A percentile compares a stretch with the other conserved stretches of the same genome.
These are phyloP conservation scores for Cryphonectria parasitica DNA, from an alignment of 2,329 filamentous ascomycete genomes.

Conservation along the genomic window DNA sequence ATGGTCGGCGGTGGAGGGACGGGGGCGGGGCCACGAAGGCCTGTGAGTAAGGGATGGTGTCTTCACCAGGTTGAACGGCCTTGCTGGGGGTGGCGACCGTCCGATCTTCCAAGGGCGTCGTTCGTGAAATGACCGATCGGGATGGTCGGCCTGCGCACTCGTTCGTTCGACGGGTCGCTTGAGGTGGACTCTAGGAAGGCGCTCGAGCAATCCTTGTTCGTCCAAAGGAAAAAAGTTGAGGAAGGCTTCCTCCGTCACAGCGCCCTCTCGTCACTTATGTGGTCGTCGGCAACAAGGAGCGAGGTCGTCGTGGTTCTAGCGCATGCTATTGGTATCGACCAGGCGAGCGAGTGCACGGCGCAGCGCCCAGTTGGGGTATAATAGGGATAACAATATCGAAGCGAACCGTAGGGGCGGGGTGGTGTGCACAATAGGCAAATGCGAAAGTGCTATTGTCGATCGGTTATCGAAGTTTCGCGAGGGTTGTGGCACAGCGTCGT, in stretches of 20 bases:
- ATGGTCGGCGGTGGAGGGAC: not conserved
- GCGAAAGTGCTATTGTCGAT: slow-evolving; percentile 1
- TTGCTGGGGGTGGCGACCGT: slow-evolving; percentile 7
- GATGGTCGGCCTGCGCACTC: not conserved
- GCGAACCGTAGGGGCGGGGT: not conserved
- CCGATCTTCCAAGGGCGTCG: slow-evolving; percentile 2
- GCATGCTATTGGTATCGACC: slow-evolving; percentile 12
- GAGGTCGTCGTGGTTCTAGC: slow-evolving; percentile 5
- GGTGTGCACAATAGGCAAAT: slow-evolving; percentile 2
- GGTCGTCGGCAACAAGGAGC: not conserved
- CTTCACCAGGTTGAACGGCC: slow-evolving; percentile 5
- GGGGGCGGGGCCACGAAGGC: not conserved
- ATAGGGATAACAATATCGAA: slow-evolving; percentile 8
- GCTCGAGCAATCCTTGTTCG: not conserved
- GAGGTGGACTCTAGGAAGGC: not conserved
- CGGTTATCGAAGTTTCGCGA: not conserved
- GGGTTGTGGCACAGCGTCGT: not conserved
- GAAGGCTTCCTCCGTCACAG: not conserved
- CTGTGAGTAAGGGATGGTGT: not conserved
- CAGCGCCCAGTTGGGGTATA: not conserved
- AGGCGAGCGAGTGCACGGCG: not conserved
- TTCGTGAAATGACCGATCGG: not conserved
- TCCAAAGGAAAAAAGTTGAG: not conserved
- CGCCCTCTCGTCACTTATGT: not conserved
- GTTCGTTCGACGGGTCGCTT: not conserved